Conservation (phyloP, 306 rosid genomes). For the Castanea mollissima region DNA sequence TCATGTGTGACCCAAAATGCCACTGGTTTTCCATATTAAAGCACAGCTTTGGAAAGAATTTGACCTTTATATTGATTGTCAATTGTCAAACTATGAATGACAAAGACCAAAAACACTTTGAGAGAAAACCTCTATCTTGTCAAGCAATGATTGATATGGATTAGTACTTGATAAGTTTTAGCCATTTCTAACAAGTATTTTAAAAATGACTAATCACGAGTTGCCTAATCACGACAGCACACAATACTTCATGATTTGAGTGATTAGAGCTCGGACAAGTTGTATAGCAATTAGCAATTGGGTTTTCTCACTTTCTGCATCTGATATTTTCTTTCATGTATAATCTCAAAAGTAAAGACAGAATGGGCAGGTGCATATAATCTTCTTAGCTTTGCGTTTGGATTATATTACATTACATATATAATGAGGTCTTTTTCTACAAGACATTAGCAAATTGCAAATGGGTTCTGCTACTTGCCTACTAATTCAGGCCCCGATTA, state of each 20-base stretch:
- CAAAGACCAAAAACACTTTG: too few relatives aligned
- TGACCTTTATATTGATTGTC: neutral
- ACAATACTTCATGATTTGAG: too few relatives aligned
- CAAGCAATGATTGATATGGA: neutral
- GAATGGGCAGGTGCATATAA: too few relatives aligned
- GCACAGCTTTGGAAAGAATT: neutral
- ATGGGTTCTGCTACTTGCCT: neutral
- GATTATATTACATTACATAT: too few relatives aligned
- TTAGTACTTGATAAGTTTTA: neutral
- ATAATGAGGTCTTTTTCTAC: neutral
- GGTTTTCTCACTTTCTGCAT: too few relatives aligned
- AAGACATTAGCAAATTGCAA: neutral
- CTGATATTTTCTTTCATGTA: too few relatives aligned
- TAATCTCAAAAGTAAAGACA: too few relatives aligned
- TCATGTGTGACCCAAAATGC: neutral
- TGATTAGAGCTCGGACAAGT: too few relatives aligned
- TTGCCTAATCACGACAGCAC: too few relatives aligned
- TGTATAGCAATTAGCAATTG: too few relatives aligned
- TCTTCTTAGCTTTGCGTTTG: too few relatives aligned
- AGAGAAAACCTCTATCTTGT: neutral
- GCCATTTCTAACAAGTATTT: neutral
- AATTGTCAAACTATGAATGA: neutral
- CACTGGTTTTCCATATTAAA: neutral
- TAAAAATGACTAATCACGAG: neutral
- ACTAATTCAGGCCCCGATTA: neutral